phyloP scores from a whole-genome alignment of 371 early-diverging fungal genomes.

The Mortierella sp. region DNA sequence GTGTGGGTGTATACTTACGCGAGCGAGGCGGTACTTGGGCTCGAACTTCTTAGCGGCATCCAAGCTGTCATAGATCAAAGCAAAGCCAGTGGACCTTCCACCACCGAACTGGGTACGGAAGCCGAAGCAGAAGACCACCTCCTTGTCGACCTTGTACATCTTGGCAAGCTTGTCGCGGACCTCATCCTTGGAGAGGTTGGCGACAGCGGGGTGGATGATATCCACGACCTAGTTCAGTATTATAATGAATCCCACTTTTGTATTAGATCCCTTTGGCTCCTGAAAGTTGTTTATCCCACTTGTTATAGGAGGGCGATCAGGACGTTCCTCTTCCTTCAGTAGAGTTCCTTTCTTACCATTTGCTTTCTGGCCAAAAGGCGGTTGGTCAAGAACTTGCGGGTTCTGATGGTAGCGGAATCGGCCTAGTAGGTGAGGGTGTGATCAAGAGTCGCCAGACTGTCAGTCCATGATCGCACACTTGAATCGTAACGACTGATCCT shows the following conservation, averaged over 20 bases:
- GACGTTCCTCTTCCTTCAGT: background rate
- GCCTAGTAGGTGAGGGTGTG: constrained; percentile 56
- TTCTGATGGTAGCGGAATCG: constrained; percentile 94
- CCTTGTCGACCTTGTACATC: constrained; percentile 95
- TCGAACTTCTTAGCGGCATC: constrained; percentile 98
- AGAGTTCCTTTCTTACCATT: constrained; percentile 71
- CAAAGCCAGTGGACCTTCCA: constrained; percentile 98
- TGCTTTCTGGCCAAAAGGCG: constrained; percentile 97
- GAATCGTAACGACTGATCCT: too few relatives aligned
- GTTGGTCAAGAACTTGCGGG: constrained; percentile 99
- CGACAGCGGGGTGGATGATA: constrained; percentile 93
- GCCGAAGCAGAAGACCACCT: constrained; percentile 94
- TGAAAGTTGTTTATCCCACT: background rate
- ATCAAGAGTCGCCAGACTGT: background rate
- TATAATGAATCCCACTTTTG: too few relatives aligned
- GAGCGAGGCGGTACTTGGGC: constrained; percentile 95
- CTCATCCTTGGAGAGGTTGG: constrained; percentile 93
- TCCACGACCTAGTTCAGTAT: constrained; percentile 74
- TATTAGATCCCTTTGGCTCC: too few relatives aligned
- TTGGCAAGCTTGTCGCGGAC: constrained; percentile 95
- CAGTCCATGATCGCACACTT: too few relatives aligned
- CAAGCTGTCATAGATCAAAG: constrained; percentile 95
- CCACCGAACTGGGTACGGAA: constrained; percentile 98
- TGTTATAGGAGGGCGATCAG: background rate
- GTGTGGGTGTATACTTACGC: constrained; percentile 60